A percentile compares a stretch with the other conserved stretches of the same genome.
Conservation (phyloP, 306 rosid genomes). For the Cicer bijugum region DNA sequence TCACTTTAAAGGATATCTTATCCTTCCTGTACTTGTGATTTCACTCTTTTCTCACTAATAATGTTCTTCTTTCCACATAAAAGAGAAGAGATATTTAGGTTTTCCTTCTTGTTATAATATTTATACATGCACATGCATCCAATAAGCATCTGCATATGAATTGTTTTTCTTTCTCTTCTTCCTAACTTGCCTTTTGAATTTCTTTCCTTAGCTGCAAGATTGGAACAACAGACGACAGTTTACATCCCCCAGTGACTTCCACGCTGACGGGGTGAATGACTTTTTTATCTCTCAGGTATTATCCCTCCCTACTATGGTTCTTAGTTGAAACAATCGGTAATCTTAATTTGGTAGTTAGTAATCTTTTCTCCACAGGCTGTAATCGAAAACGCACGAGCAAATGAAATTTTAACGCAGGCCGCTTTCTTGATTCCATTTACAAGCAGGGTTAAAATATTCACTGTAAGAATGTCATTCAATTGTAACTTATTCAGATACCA, state of each 20-base stretch:
- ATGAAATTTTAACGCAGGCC: constrained; percentile 91
- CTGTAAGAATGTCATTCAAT: constrained; percentile 59
- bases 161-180: constrained; percentile 25
- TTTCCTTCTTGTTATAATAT: constrained; percentile 16
- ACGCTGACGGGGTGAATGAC: constrained; percentile 97
- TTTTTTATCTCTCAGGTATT: constrained; percentile 95
- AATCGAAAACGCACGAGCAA: constrained; percentile 80
- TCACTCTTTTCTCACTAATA: constrained; percentile 12
- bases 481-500: constrained; percentile 37
- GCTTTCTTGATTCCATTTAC: constrained; percentile 96
- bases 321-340: constrained; percentile 25
- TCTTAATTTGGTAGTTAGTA: constrained; percentile 16
- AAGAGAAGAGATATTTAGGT: constrained; percentile 19
- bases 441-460: constrained; percentile 95
- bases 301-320: constrained; percentile 31
- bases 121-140: constrained; percentile 21
- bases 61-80: neutral
- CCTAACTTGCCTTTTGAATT: constrained; percentile 42
- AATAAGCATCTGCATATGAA: constrained; percentile 12
- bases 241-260: constrained; percentile 83
- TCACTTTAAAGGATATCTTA: constrained; percentile 28
- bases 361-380: constrained; percentile 62
- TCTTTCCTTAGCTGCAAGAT: constrained; percentile 80
- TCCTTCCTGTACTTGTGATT: constrained; percentile 28
- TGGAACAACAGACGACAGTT: constrained; percentile 96